Evolutionary conservation across 2,329 filamentous ascomycete species (phyloP), one percentile per base, ranked within the genome.

Genomic region (Monilinia laxa): DNA sequence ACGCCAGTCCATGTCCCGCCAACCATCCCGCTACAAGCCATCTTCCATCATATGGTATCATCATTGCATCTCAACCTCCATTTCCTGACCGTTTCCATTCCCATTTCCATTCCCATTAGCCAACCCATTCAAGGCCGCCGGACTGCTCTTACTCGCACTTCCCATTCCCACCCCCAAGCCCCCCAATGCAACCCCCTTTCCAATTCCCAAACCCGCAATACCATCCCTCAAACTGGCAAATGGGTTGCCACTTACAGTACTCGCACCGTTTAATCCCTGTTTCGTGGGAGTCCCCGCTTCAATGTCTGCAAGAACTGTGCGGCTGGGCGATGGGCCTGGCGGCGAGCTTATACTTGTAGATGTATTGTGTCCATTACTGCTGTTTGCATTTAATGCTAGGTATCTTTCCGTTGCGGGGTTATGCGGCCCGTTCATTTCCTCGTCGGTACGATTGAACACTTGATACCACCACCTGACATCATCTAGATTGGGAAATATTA

Each of bases 391-490:
- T 5, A 65, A 18, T 38, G 63, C 66, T 28, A 75, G 66, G 63
- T 76, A 75, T 52, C 68, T 66, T 56, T 76, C 74, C 3, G 82
- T 79, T 42, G 76, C 83, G 9, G 81, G 80, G 72, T 86, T 82
- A 14, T 87, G 79, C 47, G 84, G 81, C 0, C 86, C 87, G 73
- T 99, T 99, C 94, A 99, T 98, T 76, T 99, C 95, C 64, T 90
- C 87, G 72, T 97, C 92, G 3, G 88, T 88, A 42, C 93, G 86
- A 57, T 92, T 92, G 78, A 97, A 99, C 1, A 90, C 80, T 74
- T 95, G 91, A 71, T 89, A 84, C 95, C 95, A 99, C 95, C 95
- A 99, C 68, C 92, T 85, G n/a, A 95, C 85, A 69, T 96, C 89
- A 16, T 85, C 85, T 1, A 90, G 80, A 3, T 85, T 83, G 0